phyloP scores from a whole-genome alignment of 1,139 yeast species.

The Candida sp. region DNA sequence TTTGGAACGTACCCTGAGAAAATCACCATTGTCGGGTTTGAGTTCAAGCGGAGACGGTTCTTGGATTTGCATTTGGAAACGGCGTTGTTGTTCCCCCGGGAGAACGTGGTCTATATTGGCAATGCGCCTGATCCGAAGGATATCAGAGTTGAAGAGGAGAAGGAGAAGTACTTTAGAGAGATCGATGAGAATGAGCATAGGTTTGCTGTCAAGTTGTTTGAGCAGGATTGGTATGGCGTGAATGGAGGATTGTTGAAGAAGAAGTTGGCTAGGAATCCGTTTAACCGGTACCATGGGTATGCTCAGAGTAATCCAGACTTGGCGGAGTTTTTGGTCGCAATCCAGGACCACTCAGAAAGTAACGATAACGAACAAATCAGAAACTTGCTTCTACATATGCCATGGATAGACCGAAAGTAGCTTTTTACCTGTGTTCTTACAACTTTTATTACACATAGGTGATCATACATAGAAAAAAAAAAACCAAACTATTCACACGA shows the following conservation, averaged over 20 bases:
- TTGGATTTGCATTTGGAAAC: slow-evolving; percentile 52
- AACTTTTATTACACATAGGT: neutral
- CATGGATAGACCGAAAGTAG: slow-evolving; percentile 9
- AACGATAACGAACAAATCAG: slow-evolving; percentile 17
- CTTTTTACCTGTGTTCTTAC: neutral
- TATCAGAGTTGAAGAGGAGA: slow-evolving; percentile 18
- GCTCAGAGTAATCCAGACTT: slow-evolving; percentile 28
- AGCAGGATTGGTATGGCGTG: slow-evolving; percentile 65
- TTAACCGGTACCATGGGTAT: slow-evolving; percentile 50
- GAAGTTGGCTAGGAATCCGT: slow-evolving; percentile 65
- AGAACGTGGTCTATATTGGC: slow-evolving; percentile 55
- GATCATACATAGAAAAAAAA: neutral
- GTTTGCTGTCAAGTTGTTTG: slow-evolving; percentile 61
- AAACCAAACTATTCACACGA: neutral
- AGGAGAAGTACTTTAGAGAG: slow-evolving; percentile 41
- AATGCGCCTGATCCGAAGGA: slow-evolving; percentile 59
- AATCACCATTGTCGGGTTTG: slow-evolving; percentile 72
- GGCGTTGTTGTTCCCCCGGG: slow-evolving; percentile 44
- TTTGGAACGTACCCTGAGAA: slow-evolving; percentile 50
- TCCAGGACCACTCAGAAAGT: slow-evolving; percentile 10
- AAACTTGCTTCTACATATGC: slow-evolving; percentile 11
- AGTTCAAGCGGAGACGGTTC: slow-evolving; percentile 69
- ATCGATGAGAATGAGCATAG: slow-evolving; percentile 50
- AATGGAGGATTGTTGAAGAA: slow-evolving; percentile 39
- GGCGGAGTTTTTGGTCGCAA: slow-evolving; percentile 21